Percentiles rank a stretch among this genome's conserved stretches.
These are phyloP conservation scores for Irpex sp. DNA, from an alignment of 1,284 basidiomycete genomes.

Conservation along the genomic window DNA sequence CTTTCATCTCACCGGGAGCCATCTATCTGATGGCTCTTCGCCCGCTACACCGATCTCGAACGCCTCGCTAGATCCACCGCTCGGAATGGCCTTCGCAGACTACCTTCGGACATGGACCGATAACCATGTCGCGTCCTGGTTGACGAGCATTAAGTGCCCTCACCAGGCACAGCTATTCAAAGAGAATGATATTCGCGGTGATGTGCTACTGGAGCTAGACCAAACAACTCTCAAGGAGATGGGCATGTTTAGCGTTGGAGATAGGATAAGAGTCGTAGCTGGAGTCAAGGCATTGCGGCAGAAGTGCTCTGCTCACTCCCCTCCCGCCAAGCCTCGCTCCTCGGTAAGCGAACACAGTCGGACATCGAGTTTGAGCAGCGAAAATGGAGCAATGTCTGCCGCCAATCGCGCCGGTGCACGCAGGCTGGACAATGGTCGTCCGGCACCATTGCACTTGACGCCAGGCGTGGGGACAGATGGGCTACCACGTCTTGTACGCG, in stretches of 20 bases:
- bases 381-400: slow-evolving; percentile 11
- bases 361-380: slow-evolving; percentile 22
- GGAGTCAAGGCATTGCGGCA: slow-evolving; percentile 79
- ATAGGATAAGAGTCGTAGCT: slow-evolving; percentile 80
- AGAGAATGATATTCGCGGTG: slow-evolving; percentile 84
- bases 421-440: slow-evolving; percentile 51
- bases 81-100: slow-evolving; percentile 54
- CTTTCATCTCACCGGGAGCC: slow-evolving; percentile 21
- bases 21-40: slow-evolving; percentile 26
- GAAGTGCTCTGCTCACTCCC: slow-evolving; percentile 37
- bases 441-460: slow-evolving; percentile 64
- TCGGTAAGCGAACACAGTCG: slow-evolving; percentile 21
- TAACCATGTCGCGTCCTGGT: slow-evolving; percentile 66
- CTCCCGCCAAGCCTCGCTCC: slow-evolving; percentile 21
- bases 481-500: slow-evolving; percentile 64
- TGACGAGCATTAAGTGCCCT: slow-evolving; percentile 69
- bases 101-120: slow-evolving; percentile 71
- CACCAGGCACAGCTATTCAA: slow-evolving; percentile 71
- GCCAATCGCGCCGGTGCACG: slow-evolving; percentile 22
- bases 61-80: slow-evolving; percentile 51
- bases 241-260: slow-evolving; percentile 84
- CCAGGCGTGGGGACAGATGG: slow-evolving; percentile 43
- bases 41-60: slow-evolving; percentile 35
- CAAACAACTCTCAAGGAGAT: slow-evolving; percentile 85
- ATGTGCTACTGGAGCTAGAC: slow-evolving; percentile 86